Evolutionary conservation across 495 filamentous ascomycete species (phyloP).

Genomic region (Neurospora intermedia): DNA sequence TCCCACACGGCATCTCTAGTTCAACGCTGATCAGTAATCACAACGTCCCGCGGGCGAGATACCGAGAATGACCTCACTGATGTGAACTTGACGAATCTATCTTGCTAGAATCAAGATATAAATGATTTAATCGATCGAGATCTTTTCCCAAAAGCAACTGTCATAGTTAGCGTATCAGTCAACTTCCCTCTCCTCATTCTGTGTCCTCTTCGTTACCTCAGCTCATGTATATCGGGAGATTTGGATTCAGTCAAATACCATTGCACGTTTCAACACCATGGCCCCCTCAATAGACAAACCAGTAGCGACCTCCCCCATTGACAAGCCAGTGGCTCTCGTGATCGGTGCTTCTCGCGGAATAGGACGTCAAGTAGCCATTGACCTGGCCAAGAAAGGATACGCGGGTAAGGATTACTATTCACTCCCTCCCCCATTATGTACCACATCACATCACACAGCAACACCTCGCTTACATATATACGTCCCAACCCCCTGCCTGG

Average conservation of each 20-base stretch:
- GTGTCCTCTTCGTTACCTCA: not conserved
- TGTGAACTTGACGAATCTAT: not conserved
- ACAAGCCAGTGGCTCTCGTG: slow-evolving; percentile 49
- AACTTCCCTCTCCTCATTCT: not conserved
- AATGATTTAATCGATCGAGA: not conserved
- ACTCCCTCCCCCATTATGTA: not conserved
- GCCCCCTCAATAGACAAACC: not conserved
- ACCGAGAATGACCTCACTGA: not conserved
- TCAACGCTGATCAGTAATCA: not conserved
- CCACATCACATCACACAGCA: too few species aligned
- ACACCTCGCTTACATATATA: not conserved
- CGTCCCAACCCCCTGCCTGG: not conserved
- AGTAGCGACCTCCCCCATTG: slow-evolving; percentile 1
- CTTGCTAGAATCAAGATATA: not conserved
- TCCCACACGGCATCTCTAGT: not conserved
- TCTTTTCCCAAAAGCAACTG: not conserved
- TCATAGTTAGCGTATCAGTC: not conserved
- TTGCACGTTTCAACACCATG: not conserved
- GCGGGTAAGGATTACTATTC: slow-evolving; percentile 36
- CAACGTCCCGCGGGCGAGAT: not conserved
- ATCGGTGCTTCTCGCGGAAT: slow-evolving; percentile 71
- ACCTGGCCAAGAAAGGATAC: slow-evolving; percentile 61
- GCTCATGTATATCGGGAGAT: not conserved
- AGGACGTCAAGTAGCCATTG: slow-evolving; percentile 67
- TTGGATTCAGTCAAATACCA: not conserved